A percentile compares a stretch with the other conserved stretches of the same genome.
Evolutionary conservation across 2,329 filamentous ascomycete genomes (phyloP).

Genomic region (Fusarium burgessii): DNA sequence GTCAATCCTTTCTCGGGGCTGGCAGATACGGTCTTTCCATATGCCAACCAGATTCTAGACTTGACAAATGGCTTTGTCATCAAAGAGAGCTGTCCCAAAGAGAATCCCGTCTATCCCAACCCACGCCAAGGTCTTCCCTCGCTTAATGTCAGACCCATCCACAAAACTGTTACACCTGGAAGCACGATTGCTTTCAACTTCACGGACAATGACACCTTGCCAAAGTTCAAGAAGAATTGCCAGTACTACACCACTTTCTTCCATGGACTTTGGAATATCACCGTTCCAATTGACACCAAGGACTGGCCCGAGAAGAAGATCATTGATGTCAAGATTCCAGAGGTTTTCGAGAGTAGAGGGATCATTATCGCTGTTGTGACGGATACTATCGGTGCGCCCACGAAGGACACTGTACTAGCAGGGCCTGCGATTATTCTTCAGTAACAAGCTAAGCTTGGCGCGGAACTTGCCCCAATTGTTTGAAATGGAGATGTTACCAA

Average conservation of each 20-base stretch:
- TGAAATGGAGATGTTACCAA: no score
- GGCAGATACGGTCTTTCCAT: neutral
- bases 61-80: neutral
- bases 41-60: neutral
- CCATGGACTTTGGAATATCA: neutral
- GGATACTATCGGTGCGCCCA: neutral
- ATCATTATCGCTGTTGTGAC: neutral
- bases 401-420: neutral
- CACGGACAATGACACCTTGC: neutral
- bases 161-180: neutral
- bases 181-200: neutral
- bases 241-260: neutral
- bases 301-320: neutral
- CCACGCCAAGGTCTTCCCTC: neutral
- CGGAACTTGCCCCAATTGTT: rapidly evolving
- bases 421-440: neutral
- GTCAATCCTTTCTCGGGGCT: neutral
- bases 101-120: neutral
- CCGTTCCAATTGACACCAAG: neutral
- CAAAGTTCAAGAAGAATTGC: neutral
- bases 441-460: neutral
- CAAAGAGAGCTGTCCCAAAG: neutral
- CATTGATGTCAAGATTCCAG: neutral
- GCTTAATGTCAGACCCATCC: neutral
- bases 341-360: neutral